Evolutionary conservation across 2,329 filamentous ascomycete species (phyloP), one percentile per base, ranked within the genome.

Genomic region (Biscogniauxia marginata): DNA sequence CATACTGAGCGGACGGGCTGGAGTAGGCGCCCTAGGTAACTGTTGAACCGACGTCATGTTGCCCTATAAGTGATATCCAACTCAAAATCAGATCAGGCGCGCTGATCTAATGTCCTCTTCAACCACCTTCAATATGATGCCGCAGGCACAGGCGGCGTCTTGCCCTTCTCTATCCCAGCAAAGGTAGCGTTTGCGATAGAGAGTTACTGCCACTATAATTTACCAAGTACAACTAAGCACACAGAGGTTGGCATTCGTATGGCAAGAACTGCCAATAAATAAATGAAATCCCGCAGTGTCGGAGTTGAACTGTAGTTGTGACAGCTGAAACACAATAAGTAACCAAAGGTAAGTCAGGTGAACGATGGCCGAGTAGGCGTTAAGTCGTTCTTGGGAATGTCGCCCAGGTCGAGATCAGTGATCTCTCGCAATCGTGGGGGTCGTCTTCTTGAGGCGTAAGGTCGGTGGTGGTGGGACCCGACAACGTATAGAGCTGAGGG

Each of bases 1-100:
- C 54, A 69, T 69, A 57, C 65, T 71, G 46, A 67, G 67, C 57
- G 74, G 76, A 60, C 74, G 70, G 6, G 79, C 78, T 9, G 81
- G 81, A 47, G 79, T 81, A 19, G 81, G 80, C 49, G 76, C 75
- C 46, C 77, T 78, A 57, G 75, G 73, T n/a, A 77, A 71, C 23
- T 77, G 73, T 52, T 82, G 81, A 66, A 73, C 80, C 54, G 71
- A 73, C 52, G 74, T 66, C 74, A 76, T 76, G 24, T 55, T 52
- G 58, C 44, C 50, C 43, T 46, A 23, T 43, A 52, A 39, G 52
- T 45, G 54, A 55, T 44, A 46, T 43, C 57, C 49, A 49, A 39
- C 47, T 44, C 46, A 49, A 49, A 25, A 52, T 57, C 30, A 23
- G 24, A 18, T 30, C 50, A 23, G 52, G 24, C 49, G 39, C 34